Percentiles rank a stretch among this genome's conserved stretches.
Conservation (phyloP, 2,329 filamentous ascomycete species). For the Ophiostoma perfectum region DNA sequence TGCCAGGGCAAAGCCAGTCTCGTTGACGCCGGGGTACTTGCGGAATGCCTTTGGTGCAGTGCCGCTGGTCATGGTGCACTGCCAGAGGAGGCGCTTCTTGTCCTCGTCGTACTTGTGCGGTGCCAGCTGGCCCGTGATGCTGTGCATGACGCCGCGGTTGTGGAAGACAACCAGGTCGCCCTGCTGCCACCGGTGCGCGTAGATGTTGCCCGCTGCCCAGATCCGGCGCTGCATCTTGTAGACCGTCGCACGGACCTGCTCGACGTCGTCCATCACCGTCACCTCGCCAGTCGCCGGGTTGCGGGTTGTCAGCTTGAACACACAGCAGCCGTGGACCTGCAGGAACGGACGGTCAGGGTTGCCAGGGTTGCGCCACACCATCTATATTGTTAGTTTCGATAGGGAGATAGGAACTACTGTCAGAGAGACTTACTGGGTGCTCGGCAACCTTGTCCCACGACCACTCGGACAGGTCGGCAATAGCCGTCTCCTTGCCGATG, state of each 20-base stretch:
- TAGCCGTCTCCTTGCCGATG: conserved; percentile 20
- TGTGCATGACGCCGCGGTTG: conserved; percentile 69
- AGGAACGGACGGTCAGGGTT: conserved; percentile 33
- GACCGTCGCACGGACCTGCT: conserved; percentile 19
- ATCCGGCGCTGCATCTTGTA: conserved; percentile 23
- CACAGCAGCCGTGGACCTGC: conserved; percentile 25
- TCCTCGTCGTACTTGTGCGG: conserved; percentile 39
- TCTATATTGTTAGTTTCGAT: conserved; percentile 1
- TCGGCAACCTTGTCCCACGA: conserved; percentile 25
- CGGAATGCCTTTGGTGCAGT: conserved; percentile 24
- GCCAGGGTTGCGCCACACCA: conserved; percentile 70
- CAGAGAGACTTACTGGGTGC: conserved; percentile 20
- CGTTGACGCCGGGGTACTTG: conserved; percentile 22
- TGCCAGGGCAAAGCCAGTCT: conserved; percentile 21
- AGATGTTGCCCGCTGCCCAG: conserved; percentile 56
- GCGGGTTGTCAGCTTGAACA: conserved; percentile 22
- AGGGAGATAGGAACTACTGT: no score
- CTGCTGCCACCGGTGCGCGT: conserved; percentile 70
- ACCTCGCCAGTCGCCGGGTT: conserved; percentile 17
- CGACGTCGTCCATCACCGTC: conserved; percentile 26
- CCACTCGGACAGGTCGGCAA: conserved; percentile 19
- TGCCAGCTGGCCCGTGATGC: conserved; percentile 68
- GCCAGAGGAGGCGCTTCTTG: conserved; percentile 69
- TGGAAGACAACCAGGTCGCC: conserved; percentile 74
- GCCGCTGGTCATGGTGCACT: conserved; percentile 58